Conservation (phyloP, 225 moss, liverwort and hornwort genomes). For the Climacium dendroides region DNA sequence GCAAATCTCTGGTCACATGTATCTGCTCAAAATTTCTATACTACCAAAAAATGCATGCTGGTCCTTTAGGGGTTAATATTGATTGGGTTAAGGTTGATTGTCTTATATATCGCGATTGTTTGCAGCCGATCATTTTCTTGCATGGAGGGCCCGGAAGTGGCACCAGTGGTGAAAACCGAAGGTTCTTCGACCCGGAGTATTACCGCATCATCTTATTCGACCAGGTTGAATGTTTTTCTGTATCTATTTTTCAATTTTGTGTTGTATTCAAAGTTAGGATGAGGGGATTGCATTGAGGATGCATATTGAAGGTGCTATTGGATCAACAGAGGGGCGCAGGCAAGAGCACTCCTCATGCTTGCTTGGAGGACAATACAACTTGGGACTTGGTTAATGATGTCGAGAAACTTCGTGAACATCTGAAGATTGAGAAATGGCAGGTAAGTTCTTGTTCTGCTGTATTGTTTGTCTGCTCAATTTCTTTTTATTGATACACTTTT, state of each 20-base stretch:
- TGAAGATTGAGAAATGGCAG: conserved; percentile 62
- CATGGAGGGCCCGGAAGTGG: conserved; percentile 86
- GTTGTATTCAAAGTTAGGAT: background rate
- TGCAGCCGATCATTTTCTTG: conserved; percentile 74
- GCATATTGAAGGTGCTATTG: background rate
- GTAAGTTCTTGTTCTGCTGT: conserved; percentile 2
- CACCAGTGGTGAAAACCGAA: conserved; percentile 53
- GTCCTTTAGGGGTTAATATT: too few relatives aligned
- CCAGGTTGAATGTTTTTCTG: conserved; percentile 29
- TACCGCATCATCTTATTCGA: conserved; percentile 76
- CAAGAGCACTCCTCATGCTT: conserved; percentile 83
- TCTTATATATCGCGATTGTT: background rate
- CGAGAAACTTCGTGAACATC: conserved; percentile 56
- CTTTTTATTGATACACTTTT: background rate
- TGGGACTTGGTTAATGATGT: conserved; percentile 72
- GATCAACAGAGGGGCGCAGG: conserved; percentile 51
- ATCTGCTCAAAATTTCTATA: too few relatives aligned
- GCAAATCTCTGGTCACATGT: too few relatives aligned
- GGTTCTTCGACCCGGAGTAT: conserved; percentile 66
- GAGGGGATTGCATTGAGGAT: background rate
- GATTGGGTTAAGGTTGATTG: background rate
- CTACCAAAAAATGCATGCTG: too few relatives aligned
- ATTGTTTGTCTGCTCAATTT: background rate
- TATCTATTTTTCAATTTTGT: background rate
- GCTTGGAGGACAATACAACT: conserved; percentile 57